These are phyloP conservation scores for Geranium brycei DNA, from an alignment of 345 rosid genomes.

Conservation along the genomic window DNA sequence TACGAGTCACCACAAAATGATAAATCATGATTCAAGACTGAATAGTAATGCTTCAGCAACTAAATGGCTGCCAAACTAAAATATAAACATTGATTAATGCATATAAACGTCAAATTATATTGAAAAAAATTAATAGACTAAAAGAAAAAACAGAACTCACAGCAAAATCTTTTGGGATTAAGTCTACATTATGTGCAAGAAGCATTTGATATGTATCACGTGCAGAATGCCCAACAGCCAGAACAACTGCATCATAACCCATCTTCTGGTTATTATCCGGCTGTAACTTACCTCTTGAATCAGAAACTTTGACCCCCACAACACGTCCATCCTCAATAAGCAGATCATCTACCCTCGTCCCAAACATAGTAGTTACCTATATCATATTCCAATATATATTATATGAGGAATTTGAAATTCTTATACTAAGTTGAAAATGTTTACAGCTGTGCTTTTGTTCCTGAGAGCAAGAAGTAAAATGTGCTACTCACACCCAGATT, in stretches of 20 bases:
- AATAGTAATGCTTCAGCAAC: neutral
- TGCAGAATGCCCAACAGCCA: slow-evolving; percentile 97
- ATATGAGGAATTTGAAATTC: slow-evolving; percentile 7
- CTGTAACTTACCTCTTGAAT: slow-evolving; percentile 30
- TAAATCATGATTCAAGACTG: neutral
- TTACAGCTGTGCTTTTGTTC: slow-evolving; percentile 2
- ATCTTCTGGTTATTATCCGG: slow-evolving; percentile 20
- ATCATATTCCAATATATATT: slow-evolving; percentile 1
- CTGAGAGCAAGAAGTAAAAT: neutral
- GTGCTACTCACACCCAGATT: slow-evolving; percentile 52
- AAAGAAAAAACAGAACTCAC: slow-evolving; percentile 31
- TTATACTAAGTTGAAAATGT: neutral
- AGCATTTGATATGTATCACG: slow-evolving; percentile 87
- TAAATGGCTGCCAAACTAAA: neutral
- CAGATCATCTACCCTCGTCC: slow-evolving; percentile 79
- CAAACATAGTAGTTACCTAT: slow-evolving; percentile 70
- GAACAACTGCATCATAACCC: slow-evolving; percentile 62
- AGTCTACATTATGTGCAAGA: slow-evolving; percentile 62
- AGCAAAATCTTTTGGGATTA: slow-evolving; percentile 80
- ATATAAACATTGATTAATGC: neutral
- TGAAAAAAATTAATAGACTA: neutral
- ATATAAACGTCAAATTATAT: neutral
- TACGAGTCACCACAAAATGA: neutral
- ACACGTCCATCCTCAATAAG: slow-evolving; percentile 47
- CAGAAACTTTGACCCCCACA: slow-evolving; percentile 59